phyloP scores from a whole-genome alignment of 2,329 filamentous ascomycete genomes.

The Ophiostoma montium region DNA sequence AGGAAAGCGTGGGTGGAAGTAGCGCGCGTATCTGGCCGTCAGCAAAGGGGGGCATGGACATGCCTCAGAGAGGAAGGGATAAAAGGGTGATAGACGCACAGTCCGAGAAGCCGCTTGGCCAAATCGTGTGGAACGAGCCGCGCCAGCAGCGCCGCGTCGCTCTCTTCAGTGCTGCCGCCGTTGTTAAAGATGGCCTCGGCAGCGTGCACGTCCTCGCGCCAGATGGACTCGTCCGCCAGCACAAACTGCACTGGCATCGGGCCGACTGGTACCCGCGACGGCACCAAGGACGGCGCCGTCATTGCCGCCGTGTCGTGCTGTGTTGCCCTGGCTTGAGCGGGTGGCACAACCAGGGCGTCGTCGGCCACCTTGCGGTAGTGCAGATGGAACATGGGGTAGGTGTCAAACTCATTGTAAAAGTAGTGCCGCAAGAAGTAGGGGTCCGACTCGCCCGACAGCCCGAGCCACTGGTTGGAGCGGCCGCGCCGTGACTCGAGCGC shows the following conservation, averaged over 20 bases:
- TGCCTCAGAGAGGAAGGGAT: no score
- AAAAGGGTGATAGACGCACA: constrained; percentile 12
- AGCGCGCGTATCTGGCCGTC: background rate
- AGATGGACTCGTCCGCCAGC: background rate
- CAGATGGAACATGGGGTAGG: constrained; percentile 16
- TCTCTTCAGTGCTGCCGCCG: constrained; percentile 8
- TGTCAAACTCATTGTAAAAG: constrained; percentile 13
- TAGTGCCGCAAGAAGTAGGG: constrained; percentile 16
- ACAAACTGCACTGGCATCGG: background rate
- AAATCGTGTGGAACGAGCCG: constrained; percentile 13
- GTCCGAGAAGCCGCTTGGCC: constrained; percentile 10
- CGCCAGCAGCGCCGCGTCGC: constrained; percentile 11
- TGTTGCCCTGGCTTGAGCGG: background rate
- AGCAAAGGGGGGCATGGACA: no score
- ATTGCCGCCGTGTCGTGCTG: no score
- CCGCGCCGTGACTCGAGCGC: constrained; percentile 12
- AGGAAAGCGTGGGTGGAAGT: background rate
- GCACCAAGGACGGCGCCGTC: constrained; percentile 10
- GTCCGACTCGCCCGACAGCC: constrained; percentile 16
- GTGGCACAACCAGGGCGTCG: constrained; percentile 4
- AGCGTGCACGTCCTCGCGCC: background rate
- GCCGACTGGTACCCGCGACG: constrained; percentile 11
- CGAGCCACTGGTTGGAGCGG: constrained; percentile 15
- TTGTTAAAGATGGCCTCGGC: constrained; percentile 10
- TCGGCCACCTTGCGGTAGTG: constrained; percentile 14